Evolutionary conservation across 306 rosid genomes (phyloP), one percentile per base, ranked within the genome.

Genomic region (Prunus padus): DNA sequence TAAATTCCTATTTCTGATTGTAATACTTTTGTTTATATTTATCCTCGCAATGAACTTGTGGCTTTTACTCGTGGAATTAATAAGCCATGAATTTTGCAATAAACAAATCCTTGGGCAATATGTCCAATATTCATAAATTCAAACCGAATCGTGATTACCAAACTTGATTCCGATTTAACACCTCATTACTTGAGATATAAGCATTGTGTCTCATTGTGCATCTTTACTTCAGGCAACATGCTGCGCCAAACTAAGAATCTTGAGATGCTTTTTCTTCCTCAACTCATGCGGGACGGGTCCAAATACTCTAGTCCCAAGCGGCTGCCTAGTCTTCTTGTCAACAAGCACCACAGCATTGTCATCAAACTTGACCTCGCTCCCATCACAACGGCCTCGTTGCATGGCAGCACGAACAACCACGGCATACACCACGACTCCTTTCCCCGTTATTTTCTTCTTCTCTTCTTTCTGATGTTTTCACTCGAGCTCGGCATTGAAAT

Each of bases 211-310:
- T 55, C 40, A 37, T 71, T 71, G 65, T 71, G 30, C 40, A 37
- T 72, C 56, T 42, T 22, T 49, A 23, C 42, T 52, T 79, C 67
- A 91, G n/a, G 97, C 93, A 79, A 91, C 90, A 60, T 94, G 92
- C 83, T 88, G 88, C 0, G 92, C 94, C 80, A 91, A 85, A 69
- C 97, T 91, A 82, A 88, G 98, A 75, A 94, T 94, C 82, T 92
- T 92, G 72, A 88, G 89, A 80, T 94, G 98, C 79, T 94, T 91
- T 82, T 92, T 94, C 90, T 79, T 84, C 86, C 98, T 86, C 42
- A 88, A 79, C 77, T 91, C 95, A 28, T 91, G 98, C 7, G 97
- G 98, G 47, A 94, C 95, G 1, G 97, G 97, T 11, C 97, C 98
- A 51, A 91, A 94, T 61, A 90, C 97, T 81, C 96, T 86, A 0